These are phyloP conservation scores for Neofusicoccum parvum DNA, from an alignment of 2,329 filamentous ascomycete species.

Conservation along the genomic window DNA sequence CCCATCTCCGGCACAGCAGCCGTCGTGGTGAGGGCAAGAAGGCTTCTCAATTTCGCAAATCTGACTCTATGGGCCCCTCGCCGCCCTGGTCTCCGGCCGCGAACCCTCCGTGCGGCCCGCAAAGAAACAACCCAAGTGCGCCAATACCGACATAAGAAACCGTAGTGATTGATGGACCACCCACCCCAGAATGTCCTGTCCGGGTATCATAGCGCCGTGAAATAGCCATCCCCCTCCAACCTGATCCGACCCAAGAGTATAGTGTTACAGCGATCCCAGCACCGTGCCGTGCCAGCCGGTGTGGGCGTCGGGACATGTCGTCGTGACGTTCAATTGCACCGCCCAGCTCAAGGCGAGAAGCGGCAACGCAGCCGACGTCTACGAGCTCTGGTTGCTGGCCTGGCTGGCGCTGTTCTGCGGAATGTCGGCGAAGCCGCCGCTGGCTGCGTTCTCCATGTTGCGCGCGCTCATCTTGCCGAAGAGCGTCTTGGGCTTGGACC, in stretches of 20 bases:
- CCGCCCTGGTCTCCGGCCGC: not conserved
- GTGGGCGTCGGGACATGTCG: not conserved
- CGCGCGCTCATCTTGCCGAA: constrained; percentile 46
- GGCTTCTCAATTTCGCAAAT: constrained; percentile 5
- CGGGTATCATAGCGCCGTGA: constrained; percentile 22
- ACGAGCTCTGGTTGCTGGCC: not conserved
- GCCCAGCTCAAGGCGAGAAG: not conserved
- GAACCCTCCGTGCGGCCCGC: not conserved
- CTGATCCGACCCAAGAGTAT: constrained; percentile 10
- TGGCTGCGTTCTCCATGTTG: constrained; percentile 37
- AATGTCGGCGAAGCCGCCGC: constrained; percentile 39
- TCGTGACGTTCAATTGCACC: not conserved
- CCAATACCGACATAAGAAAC: constrained; percentile 10
- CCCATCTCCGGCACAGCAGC: not conserved
- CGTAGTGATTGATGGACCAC: constrained; percentile 11
- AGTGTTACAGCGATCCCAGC: not conserved
- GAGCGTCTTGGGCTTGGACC: constrained; percentile 43
- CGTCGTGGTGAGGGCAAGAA: not conserved
- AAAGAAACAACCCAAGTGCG: not conserved
- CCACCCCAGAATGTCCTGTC: constrained; percentile 21
- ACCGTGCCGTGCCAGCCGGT: not conserved
- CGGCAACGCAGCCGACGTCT: not conserved
- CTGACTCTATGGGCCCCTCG: not conserved
- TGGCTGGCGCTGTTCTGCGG: constrained; percentile 8
- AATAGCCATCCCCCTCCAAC: constrained; percentile 11